Conservation (phyloP, 2,329 filamentous ascomycete species). For the Penicillium sp. region DNA sequence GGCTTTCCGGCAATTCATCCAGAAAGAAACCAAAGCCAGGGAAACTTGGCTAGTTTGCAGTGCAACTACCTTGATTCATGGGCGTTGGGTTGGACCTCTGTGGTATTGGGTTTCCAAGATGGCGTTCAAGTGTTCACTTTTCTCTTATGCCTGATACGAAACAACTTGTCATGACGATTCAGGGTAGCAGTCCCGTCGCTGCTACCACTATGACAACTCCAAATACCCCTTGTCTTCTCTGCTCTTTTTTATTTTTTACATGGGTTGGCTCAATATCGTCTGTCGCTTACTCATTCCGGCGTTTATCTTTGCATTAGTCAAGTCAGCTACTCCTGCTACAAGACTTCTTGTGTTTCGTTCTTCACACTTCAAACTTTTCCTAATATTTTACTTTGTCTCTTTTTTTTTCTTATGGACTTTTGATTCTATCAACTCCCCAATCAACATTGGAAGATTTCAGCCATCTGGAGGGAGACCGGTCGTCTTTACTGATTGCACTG, state of each 20-base stretch:
- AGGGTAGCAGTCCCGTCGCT: background rate
- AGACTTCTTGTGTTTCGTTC: background rate
- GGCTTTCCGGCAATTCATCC: conserved; percentile 10
- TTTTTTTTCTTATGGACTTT: background rate
- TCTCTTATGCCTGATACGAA: conserved; percentile 5
- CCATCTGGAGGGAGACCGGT: conserved; percentile 22
- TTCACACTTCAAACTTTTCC: conserved; percentile 6
- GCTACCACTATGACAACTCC: conserved; percentile 2
- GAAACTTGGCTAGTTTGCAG: conserved; percentile 7
- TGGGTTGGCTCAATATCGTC: background rate
- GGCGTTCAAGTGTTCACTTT: conserved; percentile 13
- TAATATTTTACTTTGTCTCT: conserved; percentile 8
- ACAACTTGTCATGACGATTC: conserved; percentile 7
- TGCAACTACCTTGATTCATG: conserved; percentile 7
- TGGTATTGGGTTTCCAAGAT: conserved; percentile 7
- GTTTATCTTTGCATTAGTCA: conserved; percentile 12
- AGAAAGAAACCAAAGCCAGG: conserved; percentile 12
- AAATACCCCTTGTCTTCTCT: conserved; percentile 8
- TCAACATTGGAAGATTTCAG: background rate
- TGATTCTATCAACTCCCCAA: conserved; percentile 3
- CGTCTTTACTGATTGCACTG: conserved; percentile 40
- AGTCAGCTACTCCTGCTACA: background rate
- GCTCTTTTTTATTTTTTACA: background rate
- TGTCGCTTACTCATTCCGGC: background rate
- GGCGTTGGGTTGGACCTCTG: conserved; percentile 5